Percentiles rank a stretch among this genome's conserved stretches.
phyloP scores from a whole-genome alignment of 1,284 basidiomycete species.

The Stereum hirsutum region DNA sequence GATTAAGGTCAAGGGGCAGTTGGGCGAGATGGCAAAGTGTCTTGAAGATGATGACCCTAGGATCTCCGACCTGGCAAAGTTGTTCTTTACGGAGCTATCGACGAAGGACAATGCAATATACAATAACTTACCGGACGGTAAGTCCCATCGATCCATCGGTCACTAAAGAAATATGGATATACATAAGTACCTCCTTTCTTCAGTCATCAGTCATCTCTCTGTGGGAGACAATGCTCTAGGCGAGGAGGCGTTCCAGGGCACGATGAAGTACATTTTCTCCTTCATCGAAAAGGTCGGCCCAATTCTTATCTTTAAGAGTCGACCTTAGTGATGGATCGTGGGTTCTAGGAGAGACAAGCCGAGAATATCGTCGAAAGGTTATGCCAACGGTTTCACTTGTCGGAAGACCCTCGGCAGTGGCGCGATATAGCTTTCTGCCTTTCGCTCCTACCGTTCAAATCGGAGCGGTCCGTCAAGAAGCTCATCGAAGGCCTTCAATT shows the following conservation, averaged over 20 bases:
- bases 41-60: slow-evolving; percentile 88
- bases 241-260: slow-evolving; percentile 87
- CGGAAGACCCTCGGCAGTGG: slow-evolving; percentile 91
- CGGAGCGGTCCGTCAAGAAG: slow-evolving; percentile 95
- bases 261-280: slow-evolving; percentile 92
- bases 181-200: not conserved
- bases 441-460: slow-evolving; percentile 93
- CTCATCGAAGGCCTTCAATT: slow-evolving; percentile 86
- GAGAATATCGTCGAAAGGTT: slow-evolving; percentile 93
- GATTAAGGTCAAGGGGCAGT: slow-evolving; percentile 99
- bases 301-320: not conserved
- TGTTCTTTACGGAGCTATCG: slow-evolving; percentile 95
- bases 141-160: slow-evolving; percentile 11
- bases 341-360: slow-evolving; percentile 81
- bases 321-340: not conserved
- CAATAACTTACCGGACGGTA: slow-evolving; percentile 92
- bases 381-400: slow-evolving; percentile 87
- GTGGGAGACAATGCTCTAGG: slow-evolving; percentile 92
- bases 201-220: slow-evolving; percentile 91
- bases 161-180: not conserved
- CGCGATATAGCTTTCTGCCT: slow-evolving; percentile 96
- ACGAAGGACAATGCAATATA: slow-evolving; percentile 99
- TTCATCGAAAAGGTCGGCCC: slow-evolving; percentile 90
- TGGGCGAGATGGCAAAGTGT: slow-evolving; percentile 99
- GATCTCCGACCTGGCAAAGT: slow-evolving; percentile 88